phyloP scores from a whole-genome alignment of 768 basidiomycete genomes.

The Tulasnella sp. region DNA sequence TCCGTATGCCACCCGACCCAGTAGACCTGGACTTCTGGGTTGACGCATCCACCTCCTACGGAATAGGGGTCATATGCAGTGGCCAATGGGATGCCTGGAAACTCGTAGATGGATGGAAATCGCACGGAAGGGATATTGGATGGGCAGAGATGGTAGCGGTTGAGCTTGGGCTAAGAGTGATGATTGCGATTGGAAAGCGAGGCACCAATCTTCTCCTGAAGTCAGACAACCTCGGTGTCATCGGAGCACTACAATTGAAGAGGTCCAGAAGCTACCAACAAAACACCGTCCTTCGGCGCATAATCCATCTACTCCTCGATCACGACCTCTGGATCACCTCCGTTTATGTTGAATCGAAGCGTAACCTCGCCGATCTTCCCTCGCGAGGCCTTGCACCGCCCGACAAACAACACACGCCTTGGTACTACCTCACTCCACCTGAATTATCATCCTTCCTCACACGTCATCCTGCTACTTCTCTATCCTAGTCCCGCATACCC shows the following conservation, averaged over 20 bases:
- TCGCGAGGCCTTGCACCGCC: neutral
- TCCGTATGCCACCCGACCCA: neutral
- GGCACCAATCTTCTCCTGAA: neutral
- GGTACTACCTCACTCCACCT: neutral
- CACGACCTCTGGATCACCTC: neutral
- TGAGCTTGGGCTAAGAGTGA: neutral
- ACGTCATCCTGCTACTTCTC: neutral
- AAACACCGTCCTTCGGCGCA: neutral
- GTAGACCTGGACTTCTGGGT: neutral
- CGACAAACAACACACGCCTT: neutral
- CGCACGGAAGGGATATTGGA: neutral
- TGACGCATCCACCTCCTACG: neutral
- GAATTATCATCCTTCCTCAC: no score
- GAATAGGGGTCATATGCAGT: neutral
- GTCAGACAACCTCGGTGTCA: neutral
- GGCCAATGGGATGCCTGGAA: neutral
- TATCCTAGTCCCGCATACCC: no score
- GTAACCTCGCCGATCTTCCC: neutral
- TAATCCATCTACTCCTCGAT: neutral
- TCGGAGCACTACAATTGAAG: neutral
- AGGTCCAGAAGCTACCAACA: neutral
- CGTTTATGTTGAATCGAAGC: neutral
- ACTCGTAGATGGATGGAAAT: neutral
- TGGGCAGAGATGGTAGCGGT: slow-evolving; percentile 6
- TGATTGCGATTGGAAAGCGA: neutral